Evolutionary conservation across 768 basidiomycete species (phyloP).

Genomic region (Obba rivulosa): DNA sequence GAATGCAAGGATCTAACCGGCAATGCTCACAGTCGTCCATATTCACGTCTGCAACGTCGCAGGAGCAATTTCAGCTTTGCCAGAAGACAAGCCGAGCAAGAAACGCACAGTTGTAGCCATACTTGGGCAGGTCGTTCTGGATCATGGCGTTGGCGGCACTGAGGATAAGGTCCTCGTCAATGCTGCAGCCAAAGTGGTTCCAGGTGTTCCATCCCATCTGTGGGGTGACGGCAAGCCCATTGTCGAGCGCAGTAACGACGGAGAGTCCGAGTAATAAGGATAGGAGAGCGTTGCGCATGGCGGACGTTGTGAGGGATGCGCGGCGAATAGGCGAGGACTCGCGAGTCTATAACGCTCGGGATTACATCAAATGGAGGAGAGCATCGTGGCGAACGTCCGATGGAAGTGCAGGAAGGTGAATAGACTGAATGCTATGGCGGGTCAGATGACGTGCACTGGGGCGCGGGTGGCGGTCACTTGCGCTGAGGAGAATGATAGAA

Average conservation of each 20-base stretch:
- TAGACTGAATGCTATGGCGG: no score
- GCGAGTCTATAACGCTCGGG: no score
- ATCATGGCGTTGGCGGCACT: slow-evolving; percentile 28
- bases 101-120: slow-evolving; percentile 33
- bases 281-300: background rate
- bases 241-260: slow-evolving; percentile 15
- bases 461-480: no score
- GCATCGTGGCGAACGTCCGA: no score
- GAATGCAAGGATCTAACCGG: background rate
- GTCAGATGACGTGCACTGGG: no score
- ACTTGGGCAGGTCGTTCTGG: slow-evolving; percentile 25
- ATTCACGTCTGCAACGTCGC: slow-evolving; percentile 24
- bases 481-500: no score
- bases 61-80: background rate
- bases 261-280: slow-evolving; percentile 7
- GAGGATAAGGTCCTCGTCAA: slow-evolving; percentile 30
- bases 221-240: slow-evolving; percentile 28
- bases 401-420: no score
- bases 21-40: slow-evolving; percentile 32
- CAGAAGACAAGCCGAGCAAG: background rate
- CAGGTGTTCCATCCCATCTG: slow-evolving; percentile 37
- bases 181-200: slow-evolving; percentile 35
- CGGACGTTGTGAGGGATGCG: background rate
- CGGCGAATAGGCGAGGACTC: background rate
- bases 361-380: no score